These are phyloP conservation scores for Sphaerulina vaccinii DNA, from an alignment of 2,329 filamentous ascomycete species.

Conservation along the genomic window DNA sequence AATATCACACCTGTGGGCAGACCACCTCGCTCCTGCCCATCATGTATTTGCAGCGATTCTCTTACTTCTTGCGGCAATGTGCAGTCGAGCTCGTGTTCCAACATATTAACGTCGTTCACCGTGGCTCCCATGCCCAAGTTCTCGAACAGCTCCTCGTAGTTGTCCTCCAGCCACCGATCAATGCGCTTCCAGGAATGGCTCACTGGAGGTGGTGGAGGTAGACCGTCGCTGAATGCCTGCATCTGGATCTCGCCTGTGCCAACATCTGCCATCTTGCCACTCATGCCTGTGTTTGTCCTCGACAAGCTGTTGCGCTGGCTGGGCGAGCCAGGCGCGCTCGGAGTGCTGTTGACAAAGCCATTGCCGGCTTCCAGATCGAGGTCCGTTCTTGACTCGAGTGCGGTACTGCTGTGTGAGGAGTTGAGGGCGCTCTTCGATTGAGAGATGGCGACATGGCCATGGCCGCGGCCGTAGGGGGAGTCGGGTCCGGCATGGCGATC, in stretches of 20 bases:
- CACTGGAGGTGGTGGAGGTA: slow-evolving; percentile 84
- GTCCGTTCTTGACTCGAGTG: slow-evolving; percentile 83
- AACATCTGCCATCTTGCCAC: slow-evolving; percentile 65
- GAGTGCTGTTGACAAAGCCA: slow-evolving; percentile 62
- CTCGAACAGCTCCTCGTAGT: slow-evolving; percentile 92
- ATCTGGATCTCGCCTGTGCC: slow-evolving; percentile 85
- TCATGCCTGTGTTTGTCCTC: slow-evolving; percentile 44
- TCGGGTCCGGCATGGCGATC: slow-evolving; percentile 88
- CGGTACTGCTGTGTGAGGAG: slow-evolving; percentile 73
- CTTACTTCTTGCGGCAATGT: slow-evolving; percentile 89
- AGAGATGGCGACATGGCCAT: slow-evolving; percentile 80
- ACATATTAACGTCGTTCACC: slow-evolving; percentile 89
- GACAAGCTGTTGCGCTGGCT: slow-evolving; percentile 70
- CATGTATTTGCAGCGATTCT: slow-evolving; percentile 85
- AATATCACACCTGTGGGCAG: slow-evolving; percentile 90
- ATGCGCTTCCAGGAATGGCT: slow-evolving; percentile 91
- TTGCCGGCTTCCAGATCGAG: slow-evolving; percentile 62
- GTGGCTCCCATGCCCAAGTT: slow-evolving; percentile 91
- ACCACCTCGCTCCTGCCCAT: slow-evolving; percentile 95
- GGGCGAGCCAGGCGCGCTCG: slow-evolving; percentile 79
- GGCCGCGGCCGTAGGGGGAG: slow-evolving; percentile 86
- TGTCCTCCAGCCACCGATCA: slow-evolving; percentile 88
- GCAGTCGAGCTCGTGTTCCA: slow-evolving; percentile 94
- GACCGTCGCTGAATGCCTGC: slow-evolving; percentile 90
- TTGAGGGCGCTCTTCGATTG: slow-evolving; percentile 80